A percentile compares a stretch with the other conserved stretches of the same genome.
Evolutionary conservation across 2,329 filamentous ascomycete species (phyloP).

Genomic region (Botrytis fragariae): DNA sequence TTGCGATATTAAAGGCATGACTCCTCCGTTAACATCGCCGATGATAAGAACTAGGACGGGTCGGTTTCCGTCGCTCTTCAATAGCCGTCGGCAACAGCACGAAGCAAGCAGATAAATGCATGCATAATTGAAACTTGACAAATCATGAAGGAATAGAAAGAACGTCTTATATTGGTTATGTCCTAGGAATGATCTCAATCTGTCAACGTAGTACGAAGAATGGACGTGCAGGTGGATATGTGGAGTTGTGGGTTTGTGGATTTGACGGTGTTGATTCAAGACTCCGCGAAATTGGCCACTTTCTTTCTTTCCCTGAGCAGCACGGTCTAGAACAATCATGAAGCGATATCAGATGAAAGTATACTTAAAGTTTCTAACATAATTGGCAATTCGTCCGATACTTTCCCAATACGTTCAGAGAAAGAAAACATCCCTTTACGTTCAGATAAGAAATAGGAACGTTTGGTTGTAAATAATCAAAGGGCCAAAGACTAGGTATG

Average conservation of each 20-base stretch:
- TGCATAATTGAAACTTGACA: conserved; percentile 6
- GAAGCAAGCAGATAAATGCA: not conserved
- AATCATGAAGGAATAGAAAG: not conserved
- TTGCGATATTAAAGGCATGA: not conserved
- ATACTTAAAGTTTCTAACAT: not conserved
- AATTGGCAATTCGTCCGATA: conserved; percentile 4
- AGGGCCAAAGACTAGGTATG: not conserved
- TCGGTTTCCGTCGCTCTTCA: not conserved
- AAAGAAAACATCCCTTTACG: not conserved
- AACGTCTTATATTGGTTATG: not conserved
- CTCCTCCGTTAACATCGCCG: not conserved
- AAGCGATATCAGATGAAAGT: not conserved
- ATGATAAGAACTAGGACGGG: not conserved
- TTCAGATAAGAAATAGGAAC: not conserved
- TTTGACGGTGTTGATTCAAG: conserved; percentile 1
- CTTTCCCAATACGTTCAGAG: not conserved
- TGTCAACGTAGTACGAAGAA: not conserved
- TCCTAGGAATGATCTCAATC: not conserved
- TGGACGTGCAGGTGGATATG: not conserved
- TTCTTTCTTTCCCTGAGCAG: not conserved
- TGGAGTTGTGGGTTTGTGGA: not conserved
- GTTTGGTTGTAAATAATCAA: not conserved
- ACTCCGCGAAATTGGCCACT: conserved; percentile 14
- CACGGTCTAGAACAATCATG: not conserved
- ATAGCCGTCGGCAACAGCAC: not conserved